phyloP scores from a whole-genome alignment of 2,329 filamentous ascomycete genomes.

The Bipolaris cookei region DNA sequence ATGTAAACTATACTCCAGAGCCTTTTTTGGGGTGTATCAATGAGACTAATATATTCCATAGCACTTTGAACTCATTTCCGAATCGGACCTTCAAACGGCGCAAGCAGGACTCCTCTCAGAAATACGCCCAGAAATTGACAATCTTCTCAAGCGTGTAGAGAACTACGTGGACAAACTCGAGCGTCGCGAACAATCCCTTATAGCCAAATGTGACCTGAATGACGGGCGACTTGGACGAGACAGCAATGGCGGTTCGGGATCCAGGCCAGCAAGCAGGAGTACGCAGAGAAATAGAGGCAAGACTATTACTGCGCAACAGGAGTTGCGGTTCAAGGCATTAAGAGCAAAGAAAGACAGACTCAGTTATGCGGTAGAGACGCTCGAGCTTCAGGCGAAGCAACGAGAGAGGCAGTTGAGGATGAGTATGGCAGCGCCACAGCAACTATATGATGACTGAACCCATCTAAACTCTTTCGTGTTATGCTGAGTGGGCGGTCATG shows the following conservation, averaged over 20 bases:
- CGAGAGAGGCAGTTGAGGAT: constrained; percentile 73
- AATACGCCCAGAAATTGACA: constrained; percentile 83
- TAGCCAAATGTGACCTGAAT: constrained; percentile 82
- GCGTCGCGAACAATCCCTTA: constrained; percentile 80
- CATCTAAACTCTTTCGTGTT: neutral
- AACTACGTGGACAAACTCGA: constrained; percentile 82
- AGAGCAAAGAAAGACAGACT: constrained; percentile 83
- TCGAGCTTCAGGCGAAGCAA: constrained; percentile 87
- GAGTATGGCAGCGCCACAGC: constrained; percentile 67
- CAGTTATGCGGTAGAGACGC: constrained; percentile 82
- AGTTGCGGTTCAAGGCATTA: constrained; percentile 68
- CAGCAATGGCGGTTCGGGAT: constrained; percentile 29
- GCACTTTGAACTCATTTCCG: constrained; percentile 93
- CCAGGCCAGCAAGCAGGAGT: constrained; percentile 32
- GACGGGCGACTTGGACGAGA: constrained; percentile 68
- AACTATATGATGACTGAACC: constrained; percentile 43
- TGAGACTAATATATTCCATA: constrained; percentile 45
- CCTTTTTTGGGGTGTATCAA: neutral
- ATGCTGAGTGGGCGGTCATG: neutral
- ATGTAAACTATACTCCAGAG: constrained; percentile 29
- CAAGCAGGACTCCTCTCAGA: constrained; percentile 86
- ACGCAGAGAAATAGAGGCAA: constrained; percentile 38
- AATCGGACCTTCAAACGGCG: constrained; percentile 79
- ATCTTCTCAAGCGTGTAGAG: constrained; percentile 80
- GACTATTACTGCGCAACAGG: constrained; percentile 55